Evolutionary conservation across 192 early-diverging fungal genomes (phyloP).

Genomic region (Linnemannia exigua): DNA sequence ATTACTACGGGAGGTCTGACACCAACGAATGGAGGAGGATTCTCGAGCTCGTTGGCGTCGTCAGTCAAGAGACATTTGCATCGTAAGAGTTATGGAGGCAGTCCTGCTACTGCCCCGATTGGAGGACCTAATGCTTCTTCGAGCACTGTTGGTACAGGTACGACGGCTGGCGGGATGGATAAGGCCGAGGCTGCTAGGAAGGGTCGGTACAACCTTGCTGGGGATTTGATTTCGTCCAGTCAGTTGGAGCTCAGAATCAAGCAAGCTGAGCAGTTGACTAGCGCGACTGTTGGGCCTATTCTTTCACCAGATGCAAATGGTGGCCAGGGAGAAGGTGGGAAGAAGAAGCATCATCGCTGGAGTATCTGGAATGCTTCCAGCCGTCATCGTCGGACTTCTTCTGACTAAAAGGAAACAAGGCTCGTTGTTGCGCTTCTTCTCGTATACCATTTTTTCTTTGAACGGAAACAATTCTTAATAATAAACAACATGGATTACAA

Average conservation of each 20-base stretch:
- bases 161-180: background rate
- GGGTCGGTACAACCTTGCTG: constrained; percentile 29
- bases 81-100: background rate
- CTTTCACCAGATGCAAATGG: background rate
- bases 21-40: background rate
- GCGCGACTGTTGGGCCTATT: constrained; percentile 13
- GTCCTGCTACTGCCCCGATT: background rate
- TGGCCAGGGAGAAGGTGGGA: background rate
- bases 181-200: background rate
- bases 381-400: constrained; percentile 21
- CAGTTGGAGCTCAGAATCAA: constrained; percentile 33
- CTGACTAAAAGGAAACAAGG: background rate
- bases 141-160: background rate
- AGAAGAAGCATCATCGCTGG: constrained; percentile 46
- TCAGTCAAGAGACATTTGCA: background rate
- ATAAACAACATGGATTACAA: too few species aligned
- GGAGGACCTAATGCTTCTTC: background rate
- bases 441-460: too few species aligned
- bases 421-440: too few species aligned
- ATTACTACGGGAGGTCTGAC: background rate
- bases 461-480: too few species aligned
- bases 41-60: background rate
- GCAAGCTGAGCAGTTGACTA: constrained; percentile 34
- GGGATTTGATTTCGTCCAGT: constrained; percentile 45
- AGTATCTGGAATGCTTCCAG: constrained; percentile 33